Percentiles rank a stretch among this genome's conserved stretches.
Conservation (phyloP, 306 rosid genomes). For the Abrus pulchellus region DNA sequence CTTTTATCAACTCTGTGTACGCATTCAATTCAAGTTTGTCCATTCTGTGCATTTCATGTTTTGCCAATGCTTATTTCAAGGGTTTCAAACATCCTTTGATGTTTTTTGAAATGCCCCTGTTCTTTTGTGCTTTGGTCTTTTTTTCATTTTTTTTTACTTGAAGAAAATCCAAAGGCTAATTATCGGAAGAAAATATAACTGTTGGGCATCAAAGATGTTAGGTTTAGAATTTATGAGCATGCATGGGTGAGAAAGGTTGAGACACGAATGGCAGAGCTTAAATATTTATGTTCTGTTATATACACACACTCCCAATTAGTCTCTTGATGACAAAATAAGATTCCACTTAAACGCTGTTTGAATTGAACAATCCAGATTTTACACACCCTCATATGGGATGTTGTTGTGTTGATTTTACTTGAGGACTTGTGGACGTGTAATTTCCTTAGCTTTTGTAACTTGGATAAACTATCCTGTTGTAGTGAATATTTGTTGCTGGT, state of each 20-base stretch:
- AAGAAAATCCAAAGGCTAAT: not conserved
- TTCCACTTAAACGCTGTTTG: too few relatives aligned
- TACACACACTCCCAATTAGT: too few relatives aligned
- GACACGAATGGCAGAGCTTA: not conserved
- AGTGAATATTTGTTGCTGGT: too few relatives aligned
- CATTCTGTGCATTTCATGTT: not conserved
- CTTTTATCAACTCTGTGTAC: not conserved
- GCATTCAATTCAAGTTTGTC: not conserved
- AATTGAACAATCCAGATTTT: too few relatives aligned
- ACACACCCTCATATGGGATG: too few relatives aligned
- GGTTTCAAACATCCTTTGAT: not conserved
- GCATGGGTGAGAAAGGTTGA: not conserved
- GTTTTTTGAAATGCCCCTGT: not conserved
- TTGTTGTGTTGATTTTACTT: too few relatives aligned
- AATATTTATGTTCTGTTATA: too few relatives aligned
- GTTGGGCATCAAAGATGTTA: not conserved
- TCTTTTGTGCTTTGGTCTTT: not conserved
- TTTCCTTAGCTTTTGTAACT: too few relatives aligned
- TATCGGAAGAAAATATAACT: not conserved
- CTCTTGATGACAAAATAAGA: too few relatives aligned
- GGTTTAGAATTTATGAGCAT: not conserved
- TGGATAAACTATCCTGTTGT: too few relatives aligned
- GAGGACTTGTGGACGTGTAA: too few relatives aligned
- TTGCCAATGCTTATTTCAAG: slow-evolving; percentile 3
- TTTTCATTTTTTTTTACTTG: not conserved